Evolutionary conservation across 176 grass and related monocot genomes (phyloP), one percentile per base, ranked within the genome.

Genomic region (Chloris gayana): DNA sequence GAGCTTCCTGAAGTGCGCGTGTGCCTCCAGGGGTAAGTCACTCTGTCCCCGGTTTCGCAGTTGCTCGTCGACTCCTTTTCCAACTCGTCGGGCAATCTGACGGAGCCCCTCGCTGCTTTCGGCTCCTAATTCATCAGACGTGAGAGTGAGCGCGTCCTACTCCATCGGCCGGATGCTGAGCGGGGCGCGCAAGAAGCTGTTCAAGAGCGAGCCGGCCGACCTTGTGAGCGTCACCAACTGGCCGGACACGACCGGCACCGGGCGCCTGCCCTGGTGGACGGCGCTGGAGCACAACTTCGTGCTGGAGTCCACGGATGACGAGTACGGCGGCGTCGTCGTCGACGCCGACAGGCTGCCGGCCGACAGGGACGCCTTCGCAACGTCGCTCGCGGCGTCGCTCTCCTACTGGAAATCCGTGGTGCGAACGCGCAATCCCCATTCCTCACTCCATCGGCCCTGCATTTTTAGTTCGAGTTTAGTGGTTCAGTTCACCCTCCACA

Each of bases 241-340:
- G 83, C 11, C 72, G 2, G 76, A 75, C 11, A 2, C 45, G 70
- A 14, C 7, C 69, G 68, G 54, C 69, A 33, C n/a, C 14, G 59
- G 59, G 35, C 67, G 15, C 11, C 51, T 13, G 33, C 49, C 19
- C 29, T 81, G 83, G 83, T 85, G 88, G 88, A 46, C 83, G 37
- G 32, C 78, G 13, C 78, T 89, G 14, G 78, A 89, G 83, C 61
- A 89, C 81, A 87, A 87, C 78, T 80, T 78, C 65, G 74, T 93
- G 71, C 92, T 95, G 11, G 86, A 99, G 74, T 45, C 88, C 21
- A 66, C 77, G 2, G 92, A 95, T 79, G 96, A 99, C 82, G 84
- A 95, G 73, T 99, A 99, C 77, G 90, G 90, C n/a, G 96, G 96
- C 27, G 88, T 99, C 13, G 31, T 99, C 74, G 78, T 99, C 69